A percentile compares a stretch with the other conserved stretches of the same genome.
phyloP scores from a whole-genome alignment of 441 rosid genomes.

The Eruca vesicaria region DNA sequence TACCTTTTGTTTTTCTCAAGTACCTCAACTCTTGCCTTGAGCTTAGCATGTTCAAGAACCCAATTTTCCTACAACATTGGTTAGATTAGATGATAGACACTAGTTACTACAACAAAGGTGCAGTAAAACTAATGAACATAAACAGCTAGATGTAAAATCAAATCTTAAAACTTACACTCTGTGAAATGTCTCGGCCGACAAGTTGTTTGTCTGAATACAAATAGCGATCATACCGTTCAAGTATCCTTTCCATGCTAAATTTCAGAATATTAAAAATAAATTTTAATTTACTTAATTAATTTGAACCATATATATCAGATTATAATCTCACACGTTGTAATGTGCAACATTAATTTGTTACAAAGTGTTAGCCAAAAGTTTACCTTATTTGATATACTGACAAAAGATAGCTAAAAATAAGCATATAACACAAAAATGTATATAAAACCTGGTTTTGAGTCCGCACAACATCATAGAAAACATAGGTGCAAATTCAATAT shows the following conservation, averaged over 20 bases:
- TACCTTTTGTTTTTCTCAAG: slow-evolving; percentile 83
- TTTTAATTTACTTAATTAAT: neutral
- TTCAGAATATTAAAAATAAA: neutral
- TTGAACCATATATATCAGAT: neutral
- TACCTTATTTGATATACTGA: slow-evolving; percentile 23
- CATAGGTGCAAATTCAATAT: slow-evolving; percentile 18
- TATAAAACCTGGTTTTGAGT: slow-evolving; percentile 29
- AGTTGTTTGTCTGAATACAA: slow-evolving; percentile 74
- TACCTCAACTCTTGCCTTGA: slow-evolving; percentile 85
- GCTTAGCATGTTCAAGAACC: slow-evolving; percentile 84
- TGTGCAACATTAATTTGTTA: slow-evolving; percentile 1
- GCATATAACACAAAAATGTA: slow-evolving; percentile 26
- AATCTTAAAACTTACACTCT: slow-evolving; percentile 43
- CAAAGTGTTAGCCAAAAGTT: slow-evolving; percentile 17
- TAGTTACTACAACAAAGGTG: neutral
- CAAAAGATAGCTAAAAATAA: slow-evolving; percentile 20
- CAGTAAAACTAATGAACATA: slow-evolving; percentile 6
- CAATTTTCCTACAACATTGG: slow-evolving; percentile 57
- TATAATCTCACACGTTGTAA: neutral
- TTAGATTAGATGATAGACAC: neutral
- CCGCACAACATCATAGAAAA: slow-evolving; percentile 10
- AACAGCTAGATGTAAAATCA: neutral
- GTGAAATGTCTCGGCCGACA: slow-evolving; percentile 44
- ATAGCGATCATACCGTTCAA: slow-evolving; percentile 84
- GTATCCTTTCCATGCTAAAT: slow-evolving; percentile 84